A percentile compares a stretch with the other conserved stretches of the same genome.
Conservation (phyloP, 1,139 yeast species). For the Saccharomycopsis phalli region DNA sequence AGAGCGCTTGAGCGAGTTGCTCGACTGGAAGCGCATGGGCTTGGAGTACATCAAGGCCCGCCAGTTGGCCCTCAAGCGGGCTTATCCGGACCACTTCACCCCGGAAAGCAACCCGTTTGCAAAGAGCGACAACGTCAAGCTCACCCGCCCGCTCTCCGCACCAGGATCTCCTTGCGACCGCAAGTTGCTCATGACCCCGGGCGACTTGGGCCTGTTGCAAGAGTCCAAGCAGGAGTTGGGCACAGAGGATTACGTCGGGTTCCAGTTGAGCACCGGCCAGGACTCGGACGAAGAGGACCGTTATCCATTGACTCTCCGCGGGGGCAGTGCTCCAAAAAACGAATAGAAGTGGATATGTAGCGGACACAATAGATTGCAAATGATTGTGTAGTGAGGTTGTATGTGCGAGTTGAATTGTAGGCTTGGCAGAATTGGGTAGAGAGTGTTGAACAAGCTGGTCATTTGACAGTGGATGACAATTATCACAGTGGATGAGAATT, state of each 20-base stretch:
- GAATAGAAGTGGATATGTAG: no score
- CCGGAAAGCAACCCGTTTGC: constrained; percentile 22
- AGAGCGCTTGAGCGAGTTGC: constrained; percentile 81
- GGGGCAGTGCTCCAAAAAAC: constrained; percentile 30
- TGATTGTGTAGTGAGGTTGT: no score
- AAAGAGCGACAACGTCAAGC: constrained; percentile 40
- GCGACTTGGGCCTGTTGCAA: constrained; percentile 93
- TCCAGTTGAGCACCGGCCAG: constrained; percentile 57
- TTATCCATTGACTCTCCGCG: constrained; percentile 34
- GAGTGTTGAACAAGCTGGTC: no score
- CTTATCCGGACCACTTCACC: constrained; percentile 80
- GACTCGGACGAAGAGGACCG: constrained; percentile 37
- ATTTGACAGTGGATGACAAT: no score
- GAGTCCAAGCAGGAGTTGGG: constrained; percentile 70
- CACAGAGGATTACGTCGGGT: constrained; percentile 74
- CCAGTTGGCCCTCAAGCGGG: constrained; percentile 82
- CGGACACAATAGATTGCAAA: no score
- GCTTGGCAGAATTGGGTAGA: no score
- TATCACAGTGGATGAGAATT: no score
- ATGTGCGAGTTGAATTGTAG: no score
- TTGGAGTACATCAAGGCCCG: constrained; percentile 93
- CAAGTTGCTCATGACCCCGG: constrained; percentile 83
- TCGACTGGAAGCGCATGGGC: constrained; percentile 98
- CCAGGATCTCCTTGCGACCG: constrained; percentile 89
- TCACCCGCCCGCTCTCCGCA: constrained; percentile 86